phyloP scores from a whole-genome alignment of 306 rosid species.

The Castanospermum australe region DNA sequence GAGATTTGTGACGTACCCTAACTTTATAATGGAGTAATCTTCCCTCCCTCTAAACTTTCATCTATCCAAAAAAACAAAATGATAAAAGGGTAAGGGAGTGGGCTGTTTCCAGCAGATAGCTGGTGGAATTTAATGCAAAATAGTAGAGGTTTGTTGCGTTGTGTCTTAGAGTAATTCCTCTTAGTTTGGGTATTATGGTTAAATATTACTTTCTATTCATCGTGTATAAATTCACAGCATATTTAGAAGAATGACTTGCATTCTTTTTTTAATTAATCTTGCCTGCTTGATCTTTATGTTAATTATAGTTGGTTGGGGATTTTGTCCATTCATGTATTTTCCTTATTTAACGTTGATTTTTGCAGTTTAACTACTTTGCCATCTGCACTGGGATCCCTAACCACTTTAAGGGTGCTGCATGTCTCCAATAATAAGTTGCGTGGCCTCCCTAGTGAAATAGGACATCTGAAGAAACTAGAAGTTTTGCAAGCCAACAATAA shows the following conservation, averaged over 20 bases:
- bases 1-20: too few species aligned
- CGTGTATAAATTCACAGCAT: too few species aligned
- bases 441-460: conserved; percentile 72
- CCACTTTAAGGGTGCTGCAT: conserved; percentile 66
- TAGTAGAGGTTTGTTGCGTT: neutral
- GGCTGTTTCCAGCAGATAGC: neutral
- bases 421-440: conserved; percentile 67
- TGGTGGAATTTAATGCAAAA: neutral
- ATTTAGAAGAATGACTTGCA: too few species aligned
- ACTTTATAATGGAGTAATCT: too few species aligned
- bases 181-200: too few species aligned
- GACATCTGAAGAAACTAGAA: conserved; percentile 62
- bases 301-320: neutral
- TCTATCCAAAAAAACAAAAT: too few species aligned
- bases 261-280: too few species aligned
- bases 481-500: conserved; percentile 67
- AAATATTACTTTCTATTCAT: too few species aligned
- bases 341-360: conserved; percentile 19
- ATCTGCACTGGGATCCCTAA: conserved; percentile 58
- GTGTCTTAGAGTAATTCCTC: neutral
- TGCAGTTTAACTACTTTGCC: conserved; percentile 75
- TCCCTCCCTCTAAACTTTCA: too few species aligned
- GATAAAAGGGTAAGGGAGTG: too few species aligned
- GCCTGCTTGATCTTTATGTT: neutral
- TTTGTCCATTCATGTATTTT: neutral